These are phyloP conservation scores for Ustilago curta DNA, from an alignment of 1,284 basidiomycete species.

Conservation along the genomic window DNA sequence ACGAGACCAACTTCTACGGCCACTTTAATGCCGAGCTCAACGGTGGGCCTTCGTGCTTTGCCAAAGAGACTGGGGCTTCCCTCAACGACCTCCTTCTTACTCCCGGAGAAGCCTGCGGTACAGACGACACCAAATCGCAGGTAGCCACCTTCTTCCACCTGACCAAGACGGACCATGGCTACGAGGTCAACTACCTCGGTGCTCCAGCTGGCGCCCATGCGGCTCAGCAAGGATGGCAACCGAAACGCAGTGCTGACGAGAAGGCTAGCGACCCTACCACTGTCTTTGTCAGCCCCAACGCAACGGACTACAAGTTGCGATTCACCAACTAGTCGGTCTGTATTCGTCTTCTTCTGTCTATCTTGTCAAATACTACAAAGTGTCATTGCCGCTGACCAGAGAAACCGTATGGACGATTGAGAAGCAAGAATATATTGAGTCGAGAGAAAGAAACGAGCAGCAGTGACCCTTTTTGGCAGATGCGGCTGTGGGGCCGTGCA, in stretches of 20 bases:
- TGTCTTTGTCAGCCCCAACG: constrained; percentile 2
- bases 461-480: too few relatives aligned
- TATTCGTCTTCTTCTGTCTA: too few relatives aligned
- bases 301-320: constrained; percentile 11
- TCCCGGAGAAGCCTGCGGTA: neutral
- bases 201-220: neutral
- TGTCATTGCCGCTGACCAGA: too few relatives aligned
- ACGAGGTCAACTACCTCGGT: constrained; percentile 16
- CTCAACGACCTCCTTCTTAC: constrained; percentile 3
- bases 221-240: constrained; percentile 1
- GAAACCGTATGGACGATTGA: too few relatives aligned
- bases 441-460: too few relatives aligned
- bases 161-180: constrained; percentile 6
- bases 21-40: constrained; percentile 8
- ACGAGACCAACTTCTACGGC: constrained; percentile 17
- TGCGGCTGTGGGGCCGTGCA: too few relatives aligned
- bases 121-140: constrained; percentile 1
- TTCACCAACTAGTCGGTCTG: constrained; percentile 22
- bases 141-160: constrained; percentile 8
- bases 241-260: neutral
- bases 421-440: too few relatives aligned
- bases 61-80: constrained; percentile 6
- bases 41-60: neutral
- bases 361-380: too few relatives aligned
- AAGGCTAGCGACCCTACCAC: neutral